These are phyloP conservation scores for Mycena sp. DNA, from an alignment of 1,284 basidiomycete genomes.

Conservation along the genomic window DNA sequence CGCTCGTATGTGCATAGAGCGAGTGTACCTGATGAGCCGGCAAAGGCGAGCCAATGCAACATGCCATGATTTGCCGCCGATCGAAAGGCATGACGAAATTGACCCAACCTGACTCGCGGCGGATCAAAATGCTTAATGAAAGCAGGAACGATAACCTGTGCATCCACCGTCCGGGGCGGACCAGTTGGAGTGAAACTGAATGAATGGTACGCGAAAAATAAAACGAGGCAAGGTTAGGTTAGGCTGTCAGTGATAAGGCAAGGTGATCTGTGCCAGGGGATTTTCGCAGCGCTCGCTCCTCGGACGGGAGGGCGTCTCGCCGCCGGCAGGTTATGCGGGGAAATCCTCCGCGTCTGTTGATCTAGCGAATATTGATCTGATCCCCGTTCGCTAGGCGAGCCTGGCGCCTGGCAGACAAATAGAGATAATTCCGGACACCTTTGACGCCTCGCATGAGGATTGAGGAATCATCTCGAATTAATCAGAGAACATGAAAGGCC, in stretches of 20 bases:
- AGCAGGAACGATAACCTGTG: slow-evolving; percentile 16
- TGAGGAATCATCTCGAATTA: slow-evolving; percentile 10
- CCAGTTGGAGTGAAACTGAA: slow-evolving; percentile 3
- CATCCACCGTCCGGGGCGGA: slow-evolving; percentile 16
- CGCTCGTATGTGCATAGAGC: neutral
- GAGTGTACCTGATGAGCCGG: slow-evolving; percentile 24
- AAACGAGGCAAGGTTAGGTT: neutral
- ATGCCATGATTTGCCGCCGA: neutral
- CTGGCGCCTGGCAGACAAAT: neutral
- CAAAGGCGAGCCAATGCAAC: slow-evolving; percentile 19
- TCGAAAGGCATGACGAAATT: neutral
- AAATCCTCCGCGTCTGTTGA: neutral
- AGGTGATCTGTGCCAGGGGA: slow-evolving; percentile 1
- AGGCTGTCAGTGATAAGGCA: neutral
- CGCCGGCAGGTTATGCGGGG: slow-evolving; percentile 23
- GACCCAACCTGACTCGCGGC: neutral
- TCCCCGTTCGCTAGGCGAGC: slow-evolving; percentile 10
- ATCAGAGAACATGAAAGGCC: slow-evolving; percentile 30
- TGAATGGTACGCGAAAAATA: neutral
- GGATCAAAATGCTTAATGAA: slow-evolving; percentile 33
- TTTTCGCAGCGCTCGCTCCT: slow-evolving; percentile 17
- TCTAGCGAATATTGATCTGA: slow-evolving; percentile 13
- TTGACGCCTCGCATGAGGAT: slow-evolving; percentile 30
- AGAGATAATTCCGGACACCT: slow-evolving; percentile 15
- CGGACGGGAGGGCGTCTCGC: slow-evolving; percentile 19